phyloP scores from a whole-genome alignment of 2,329 filamentous ascomycete genomes.

The Pseudogymnoascus sp. region DNA sequence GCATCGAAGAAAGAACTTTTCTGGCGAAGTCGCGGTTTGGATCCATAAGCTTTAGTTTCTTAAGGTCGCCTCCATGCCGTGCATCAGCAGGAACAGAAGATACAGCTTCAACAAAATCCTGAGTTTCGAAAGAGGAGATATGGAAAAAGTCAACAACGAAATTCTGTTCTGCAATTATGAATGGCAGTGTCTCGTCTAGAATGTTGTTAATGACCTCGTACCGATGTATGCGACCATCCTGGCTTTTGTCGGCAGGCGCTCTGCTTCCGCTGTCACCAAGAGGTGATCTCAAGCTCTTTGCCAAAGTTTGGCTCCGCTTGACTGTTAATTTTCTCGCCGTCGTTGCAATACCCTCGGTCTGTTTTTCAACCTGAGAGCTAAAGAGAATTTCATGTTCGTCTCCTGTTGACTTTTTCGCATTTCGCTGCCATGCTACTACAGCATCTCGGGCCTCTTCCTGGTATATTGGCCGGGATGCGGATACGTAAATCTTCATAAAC shows the following conservation, averaged over 20 bases:
- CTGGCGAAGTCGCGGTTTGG: conserved; percentile 80
- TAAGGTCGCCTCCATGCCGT: conserved; percentile 64
- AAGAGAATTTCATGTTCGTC: conserved; percentile 84
- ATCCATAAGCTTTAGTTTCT: conserved; percentile 69
- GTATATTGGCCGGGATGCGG: conserved; percentile 67
- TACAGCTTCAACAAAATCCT: conserved; percentile 78
- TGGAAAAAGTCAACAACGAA: conserved; percentile 98
- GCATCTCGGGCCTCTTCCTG: conserved; percentile 74
- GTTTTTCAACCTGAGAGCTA: conserved; percentile 73
- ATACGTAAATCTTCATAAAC: conserved; percentile 71
- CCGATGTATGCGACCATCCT: conserved; percentile 59
- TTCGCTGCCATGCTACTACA: conserved; percentile 68
- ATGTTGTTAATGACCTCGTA: conserved; percentile 75
- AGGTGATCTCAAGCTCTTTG: conserved; percentile 61
- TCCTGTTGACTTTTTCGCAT: conserved; percentile 62
- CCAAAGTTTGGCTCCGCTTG: conserved; percentile 82
- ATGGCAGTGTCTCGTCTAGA: conserved; percentile 70
- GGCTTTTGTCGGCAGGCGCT: conserved; percentile 45
- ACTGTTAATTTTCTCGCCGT: conserved; percentile 86
- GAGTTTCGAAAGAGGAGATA: conserved; percentile 69
- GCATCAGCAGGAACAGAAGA: conserved; percentile 54
- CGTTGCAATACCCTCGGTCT: conserved; percentile 66
- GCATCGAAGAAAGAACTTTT: conserved; percentile 78
- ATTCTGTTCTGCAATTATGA: conserved; percentile 90
- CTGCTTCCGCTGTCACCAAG: conserved; percentile 51